A percentile compares a stretch with the other conserved stretches of the same genome.
phyloP scores from a whole-genome alignment of 1,284 basidiomycete genomes.

The Rhodotorula sp. region DNA sequence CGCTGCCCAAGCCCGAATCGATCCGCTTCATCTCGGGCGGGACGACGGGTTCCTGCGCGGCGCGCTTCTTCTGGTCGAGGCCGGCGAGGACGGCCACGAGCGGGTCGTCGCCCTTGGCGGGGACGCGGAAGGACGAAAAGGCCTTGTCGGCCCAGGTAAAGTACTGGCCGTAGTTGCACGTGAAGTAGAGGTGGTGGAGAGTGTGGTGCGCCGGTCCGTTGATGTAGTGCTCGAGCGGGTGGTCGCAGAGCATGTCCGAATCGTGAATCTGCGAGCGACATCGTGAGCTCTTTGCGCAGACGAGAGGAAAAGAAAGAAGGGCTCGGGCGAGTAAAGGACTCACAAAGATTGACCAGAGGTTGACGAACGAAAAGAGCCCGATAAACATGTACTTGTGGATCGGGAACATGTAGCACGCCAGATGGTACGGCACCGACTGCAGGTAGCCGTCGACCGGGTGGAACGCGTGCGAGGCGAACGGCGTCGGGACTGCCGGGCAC shows the following conservation, averaged over 20 bases:
- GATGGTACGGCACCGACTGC: conserved; percentile 92
- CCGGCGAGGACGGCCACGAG: conserved; percentile 61
- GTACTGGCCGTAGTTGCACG: conserved; percentile 58
- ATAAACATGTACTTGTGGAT: conserved; percentile 78
- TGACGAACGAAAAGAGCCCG: conserved; percentile 79
- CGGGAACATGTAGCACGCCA: conserved; percentile 89
- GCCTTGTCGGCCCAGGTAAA: conserved; percentile 91
- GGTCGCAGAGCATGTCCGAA: conserved; percentile 98
- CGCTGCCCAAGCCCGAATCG: conserved; percentile 26
- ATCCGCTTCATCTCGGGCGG: conserved; percentile 23
- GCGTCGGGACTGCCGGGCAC: conserved; percentile 74
- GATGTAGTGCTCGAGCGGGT: conserved; percentile 83
- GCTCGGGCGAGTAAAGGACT: conserved; percentile 23
- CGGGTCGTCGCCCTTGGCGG: conserved; percentile 79
- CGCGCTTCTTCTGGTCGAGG: conserved; percentile 46
- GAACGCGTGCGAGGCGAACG: conserved; percentile 96
- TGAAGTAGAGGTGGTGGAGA: conserved; percentile 44
- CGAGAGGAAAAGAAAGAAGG: neutral
- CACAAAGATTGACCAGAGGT: conserved; percentile 87
- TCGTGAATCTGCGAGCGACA: conserved; percentile 76
- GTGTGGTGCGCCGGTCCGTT: conserved; percentile 97
- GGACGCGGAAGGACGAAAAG: conserved; percentile 83
- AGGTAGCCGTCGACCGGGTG: conserved; percentile 92
- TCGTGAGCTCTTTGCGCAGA: no score
- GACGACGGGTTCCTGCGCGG: neutral